Conservation (phyloP, 148 eudicot genomes). For the Heliamphora exappendiculata region DNA sequence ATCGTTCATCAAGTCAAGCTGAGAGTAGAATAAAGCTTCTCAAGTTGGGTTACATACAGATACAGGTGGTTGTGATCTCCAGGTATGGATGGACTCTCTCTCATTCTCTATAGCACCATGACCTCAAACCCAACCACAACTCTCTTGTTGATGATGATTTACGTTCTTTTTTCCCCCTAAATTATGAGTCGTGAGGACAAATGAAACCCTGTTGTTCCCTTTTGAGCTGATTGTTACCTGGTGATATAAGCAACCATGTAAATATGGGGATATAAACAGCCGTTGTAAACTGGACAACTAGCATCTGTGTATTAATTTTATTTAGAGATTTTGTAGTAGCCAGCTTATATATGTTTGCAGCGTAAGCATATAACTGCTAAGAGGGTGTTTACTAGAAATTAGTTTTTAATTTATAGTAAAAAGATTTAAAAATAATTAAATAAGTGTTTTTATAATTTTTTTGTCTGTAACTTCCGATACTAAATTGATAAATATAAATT, state of each 20-base stretch:
- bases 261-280: too few relatives aligned
- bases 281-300: too few relatives aligned
- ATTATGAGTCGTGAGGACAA: neutral
- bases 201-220: neutral
- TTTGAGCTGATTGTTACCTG: neutral
- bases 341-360: too few relatives aligned
- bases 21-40: neutral
- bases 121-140: neutral
- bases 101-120: neutral
- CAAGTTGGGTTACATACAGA: neutral
- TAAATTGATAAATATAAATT: too few relatives aligned
- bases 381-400: too few relatives aligned
- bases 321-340: neutral
- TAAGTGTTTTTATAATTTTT: too few relatives aligned
- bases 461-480: too few relatives aligned
- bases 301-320: neutral
- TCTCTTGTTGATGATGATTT: neutral
- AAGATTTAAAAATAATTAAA: too few relatives aligned
- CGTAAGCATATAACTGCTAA: too few relatives aligned
- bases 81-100: neutral
- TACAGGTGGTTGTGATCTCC: neutral
- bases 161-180: neutral
- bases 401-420: too few relatives aligned
- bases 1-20: neutral
- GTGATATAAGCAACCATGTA: neutral